These are phyloP conservation scores for Cicer yamashitae DNA, from an alignment of 306 rosid genomes.

Conservation along the genomic window DNA sequence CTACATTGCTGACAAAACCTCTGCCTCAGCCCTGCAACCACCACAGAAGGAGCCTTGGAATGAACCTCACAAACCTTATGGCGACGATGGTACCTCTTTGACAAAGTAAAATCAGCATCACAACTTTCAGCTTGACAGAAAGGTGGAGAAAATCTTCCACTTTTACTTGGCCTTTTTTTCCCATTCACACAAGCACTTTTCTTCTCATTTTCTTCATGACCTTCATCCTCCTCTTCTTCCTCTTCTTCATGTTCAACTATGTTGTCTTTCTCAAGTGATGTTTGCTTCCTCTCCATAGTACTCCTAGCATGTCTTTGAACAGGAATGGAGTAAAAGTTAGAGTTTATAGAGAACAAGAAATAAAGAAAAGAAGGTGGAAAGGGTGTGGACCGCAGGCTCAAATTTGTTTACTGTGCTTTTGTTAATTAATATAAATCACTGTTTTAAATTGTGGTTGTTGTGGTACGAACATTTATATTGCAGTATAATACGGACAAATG, in stretches of 20 bases:
- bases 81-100: slow-evolving; percentile 83
- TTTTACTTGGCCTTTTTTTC: slow-evolving; percentile 51
- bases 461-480: too few relatives aligned
- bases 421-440: background rate
- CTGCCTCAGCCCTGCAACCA: slow-evolving; percentile 73
- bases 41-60: slow-evolving; percentile 69
- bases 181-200: slow-evolving; percentile 43
- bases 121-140: slow-evolving; percentile 83
- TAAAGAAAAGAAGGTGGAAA: background rate
- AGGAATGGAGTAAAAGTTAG: background rate
- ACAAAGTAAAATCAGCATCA: slow-evolving; percentile 60
- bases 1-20: slow-evolving; percentile 99
- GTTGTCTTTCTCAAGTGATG: slow-evolving; percentile 52
- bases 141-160: slow-evolving; percentile 52
- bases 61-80: slow-evolving; percentile 96
- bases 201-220: slow-evolving; percentile 53
- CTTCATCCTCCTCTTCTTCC: slow-evolving; percentile 63
- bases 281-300: slow-evolving; percentile 50
- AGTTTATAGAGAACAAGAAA: slow-evolving; percentile 3
- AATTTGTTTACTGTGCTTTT: background rate
- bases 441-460: too few relatives aligned
- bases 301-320: background rate
- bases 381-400: slow-evolving; percentile 16
- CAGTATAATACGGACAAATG: too few relatives aligned
- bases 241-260: slow-evolving; percentile 54